Evolutionary conservation across 768 basidiomycete species (phyloP).

Genomic region (Russula ochroleuca): DNA sequence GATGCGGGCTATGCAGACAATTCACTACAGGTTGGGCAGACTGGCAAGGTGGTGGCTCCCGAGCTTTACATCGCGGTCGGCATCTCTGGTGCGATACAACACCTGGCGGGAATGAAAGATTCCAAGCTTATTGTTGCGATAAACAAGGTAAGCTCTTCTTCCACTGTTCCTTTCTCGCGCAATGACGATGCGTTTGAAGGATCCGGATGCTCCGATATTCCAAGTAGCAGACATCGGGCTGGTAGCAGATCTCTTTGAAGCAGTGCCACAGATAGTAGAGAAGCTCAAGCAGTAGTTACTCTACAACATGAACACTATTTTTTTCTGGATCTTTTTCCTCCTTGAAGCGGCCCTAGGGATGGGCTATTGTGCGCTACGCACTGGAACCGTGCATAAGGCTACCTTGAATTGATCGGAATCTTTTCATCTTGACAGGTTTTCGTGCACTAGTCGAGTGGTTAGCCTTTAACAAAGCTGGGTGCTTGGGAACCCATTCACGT

Average conservation of each 20-base stretch:
- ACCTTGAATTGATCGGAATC: neutral
- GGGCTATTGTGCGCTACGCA: neutral
- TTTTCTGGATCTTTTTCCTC: neutral
- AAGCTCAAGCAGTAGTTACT: constrained; percentile 57
- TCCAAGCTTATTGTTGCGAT: constrained; percentile 97
- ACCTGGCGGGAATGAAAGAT: constrained; percentile 99
- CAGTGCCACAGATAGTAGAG: constrained; percentile 83
- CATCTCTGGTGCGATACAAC: constrained; percentile 98
- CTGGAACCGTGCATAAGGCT: neutral
- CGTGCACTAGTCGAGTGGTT: too few relatives aligned
- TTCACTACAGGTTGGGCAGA: constrained; percentile 98
- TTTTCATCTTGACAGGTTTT: neutral
- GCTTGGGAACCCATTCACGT: constrained; percentile 1
- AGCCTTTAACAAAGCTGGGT: too few relatives aligned
- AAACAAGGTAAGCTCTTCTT: constrained; percentile 68
- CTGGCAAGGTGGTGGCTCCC: constrained; percentile 96
- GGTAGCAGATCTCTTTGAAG: constrained; percentile 90
- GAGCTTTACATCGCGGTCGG: constrained; percentile 95
- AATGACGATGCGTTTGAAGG: constrained; percentile 43
- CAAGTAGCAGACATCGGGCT: constrained; percentile 96
- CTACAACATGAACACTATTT: constrained; percentile 5
- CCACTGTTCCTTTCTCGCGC: neutral
- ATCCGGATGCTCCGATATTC: constrained; percentile 97
- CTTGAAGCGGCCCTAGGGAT: neutral
- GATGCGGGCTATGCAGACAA: constrained; percentile 99